Percentiles rank a stretch among this genome's conserved stretches.
phyloP scores from a whole-genome alignment of 73 alveolate genomes.

The Symbiodinium pilosum region DNA sequence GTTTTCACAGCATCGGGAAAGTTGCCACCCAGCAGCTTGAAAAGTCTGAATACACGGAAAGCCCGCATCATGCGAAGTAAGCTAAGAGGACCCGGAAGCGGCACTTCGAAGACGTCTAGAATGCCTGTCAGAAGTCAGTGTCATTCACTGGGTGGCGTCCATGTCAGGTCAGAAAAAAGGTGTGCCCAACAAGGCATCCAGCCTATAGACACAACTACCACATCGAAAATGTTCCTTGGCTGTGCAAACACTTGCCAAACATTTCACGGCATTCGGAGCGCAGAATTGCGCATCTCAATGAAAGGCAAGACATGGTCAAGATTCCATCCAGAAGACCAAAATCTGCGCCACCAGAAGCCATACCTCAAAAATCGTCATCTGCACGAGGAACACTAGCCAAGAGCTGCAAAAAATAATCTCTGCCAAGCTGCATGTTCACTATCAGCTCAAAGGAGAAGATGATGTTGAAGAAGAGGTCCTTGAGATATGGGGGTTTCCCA shows the following conservation, averaged over 20 bases:
- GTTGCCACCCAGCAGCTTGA: conserved; percentile 61
- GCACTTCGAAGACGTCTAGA: conserved; percentile 55
- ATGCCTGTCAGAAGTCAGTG: too few relatives aligned
- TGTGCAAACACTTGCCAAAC: not conserved
- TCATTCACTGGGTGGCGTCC: too few relatives aligned
- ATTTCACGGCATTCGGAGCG: not conserved
- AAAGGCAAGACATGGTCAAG: not conserved
- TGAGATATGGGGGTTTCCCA: not conserved
- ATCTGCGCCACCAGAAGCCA: conserved; percentile 22
- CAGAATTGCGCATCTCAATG: too few relatives aligned
- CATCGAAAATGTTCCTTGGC: conserved; percentile 70
- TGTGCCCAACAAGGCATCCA: not conserved
- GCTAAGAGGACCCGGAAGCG: conserved; percentile 76
- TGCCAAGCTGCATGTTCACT: not conserved
- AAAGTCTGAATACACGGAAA: conserved; percentile 84
- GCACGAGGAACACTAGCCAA: not conserved
- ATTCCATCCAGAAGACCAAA: conserved; percentile 24
- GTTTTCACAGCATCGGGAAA: too few relatives aligned
- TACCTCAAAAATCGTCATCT: not conserved
- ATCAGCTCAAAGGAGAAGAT: not conserved
- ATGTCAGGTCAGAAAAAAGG: not conserved
- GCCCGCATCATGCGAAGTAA: conserved; percentile 92
- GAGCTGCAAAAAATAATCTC: not conserved
- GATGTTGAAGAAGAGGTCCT: conserved; percentile 64
- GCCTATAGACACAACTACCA: conserved; percentile 59